phyloP scores from a whole-genome alignment of 805 yeast genomes.

The Pichia cephalocereana region DNA sequence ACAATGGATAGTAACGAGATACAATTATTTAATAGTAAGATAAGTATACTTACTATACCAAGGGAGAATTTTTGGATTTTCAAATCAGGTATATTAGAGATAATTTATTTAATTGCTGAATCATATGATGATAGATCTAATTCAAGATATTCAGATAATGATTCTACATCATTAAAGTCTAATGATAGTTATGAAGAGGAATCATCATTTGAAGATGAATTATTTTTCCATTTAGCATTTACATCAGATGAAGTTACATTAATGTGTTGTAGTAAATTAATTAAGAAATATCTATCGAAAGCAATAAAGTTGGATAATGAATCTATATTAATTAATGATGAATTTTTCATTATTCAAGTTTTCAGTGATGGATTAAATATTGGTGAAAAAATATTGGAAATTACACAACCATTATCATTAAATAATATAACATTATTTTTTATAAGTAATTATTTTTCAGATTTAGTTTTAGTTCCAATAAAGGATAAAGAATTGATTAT shows the following conservation, averaged over 20 bases:
- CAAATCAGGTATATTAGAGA: constrained; percentile 39
- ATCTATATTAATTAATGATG: constrained; percentile 34
- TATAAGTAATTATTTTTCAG: constrained; percentile 54
- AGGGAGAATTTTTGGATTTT: constrained; percentile 45
- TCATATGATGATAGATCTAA: constrained; percentile 13
- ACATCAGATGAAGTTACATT: constrained; percentile 57
- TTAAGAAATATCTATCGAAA: constrained; percentile 30
- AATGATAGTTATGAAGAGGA: constrained; percentile 5
- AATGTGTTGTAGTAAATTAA: constrained; percentile 37
- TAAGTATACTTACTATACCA: constrained; percentile 46
- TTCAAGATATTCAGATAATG: constrained; percentile 5
- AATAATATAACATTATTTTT: constrained; percentile 52
- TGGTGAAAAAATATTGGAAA: constrained; percentile 43
- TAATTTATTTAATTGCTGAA: constrained; percentile 32
- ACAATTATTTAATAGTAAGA: constrained; percentile 9
- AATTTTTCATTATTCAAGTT: constrained; percentile 46
- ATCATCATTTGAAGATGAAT: constrained; percentile 29
- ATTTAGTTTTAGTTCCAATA: constrained; percentile 51
- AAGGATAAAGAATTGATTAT: constrained; percentile 36
- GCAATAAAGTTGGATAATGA: constrained; percentile 29
- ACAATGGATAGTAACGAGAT: constrained; percentile 5
- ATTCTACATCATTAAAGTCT: constrained; percentile 9
- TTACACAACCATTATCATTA: constrained; percentile 50
- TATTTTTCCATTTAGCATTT: constrained; percentile 51
- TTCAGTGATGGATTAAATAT: constrained; percentile 51